Evolutionary conservation across 2,329 filamentous ascomycete genomes (phyloP).

Genomic region (Xylariaceae sp.): DNA sequence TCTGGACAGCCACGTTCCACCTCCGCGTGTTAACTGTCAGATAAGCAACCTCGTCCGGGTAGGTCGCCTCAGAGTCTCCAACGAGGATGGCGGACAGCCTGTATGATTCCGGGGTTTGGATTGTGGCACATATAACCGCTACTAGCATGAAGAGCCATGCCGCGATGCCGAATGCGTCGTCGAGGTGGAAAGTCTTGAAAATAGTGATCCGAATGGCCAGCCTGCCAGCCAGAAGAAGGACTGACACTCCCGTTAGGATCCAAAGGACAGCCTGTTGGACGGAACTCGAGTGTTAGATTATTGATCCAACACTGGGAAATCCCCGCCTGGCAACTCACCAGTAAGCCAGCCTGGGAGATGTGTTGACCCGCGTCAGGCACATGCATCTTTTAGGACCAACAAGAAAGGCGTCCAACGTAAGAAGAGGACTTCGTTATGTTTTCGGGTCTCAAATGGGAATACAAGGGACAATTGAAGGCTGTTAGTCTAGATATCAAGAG

Average conservation of each 20-base stretch:
- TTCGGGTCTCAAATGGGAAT: no score
- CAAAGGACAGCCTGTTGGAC: conserved; percentile 11
- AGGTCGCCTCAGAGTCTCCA: conserved; percentile 6
- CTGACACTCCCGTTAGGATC: conserved; percentile 7
- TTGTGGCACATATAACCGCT: conserved; percentile 7
- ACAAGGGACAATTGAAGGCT: no score
- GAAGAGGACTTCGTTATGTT: no score
- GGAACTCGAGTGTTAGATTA: neutral
- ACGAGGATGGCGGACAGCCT: conserved; percentile 8
- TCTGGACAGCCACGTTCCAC: conserved; percentile 6
- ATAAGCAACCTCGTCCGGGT: conserved; percentile 4
- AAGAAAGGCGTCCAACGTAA: no score
- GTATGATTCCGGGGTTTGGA: conserved; percentile 8
- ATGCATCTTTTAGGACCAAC: no score
- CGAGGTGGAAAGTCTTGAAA: conserved; percentile 12
- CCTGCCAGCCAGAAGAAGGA: conserved; percentile 8
- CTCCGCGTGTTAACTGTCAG: conserved; percentile 9
- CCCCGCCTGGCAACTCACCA: neutral
- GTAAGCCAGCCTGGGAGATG: neutral
- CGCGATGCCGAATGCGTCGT: conserved; percentile 9
- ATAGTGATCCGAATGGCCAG: conserved; percentile 10
- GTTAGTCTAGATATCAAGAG: no score
- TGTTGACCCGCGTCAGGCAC: no score
- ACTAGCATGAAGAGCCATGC: conserved; percentile 8
- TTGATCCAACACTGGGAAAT: neutral